Evolutionary conservation across 805 yeast species (phyloP), one percentile per base, ranked within the genome.

Genomic region (Nakazawaea ishiwadae): DNA sequence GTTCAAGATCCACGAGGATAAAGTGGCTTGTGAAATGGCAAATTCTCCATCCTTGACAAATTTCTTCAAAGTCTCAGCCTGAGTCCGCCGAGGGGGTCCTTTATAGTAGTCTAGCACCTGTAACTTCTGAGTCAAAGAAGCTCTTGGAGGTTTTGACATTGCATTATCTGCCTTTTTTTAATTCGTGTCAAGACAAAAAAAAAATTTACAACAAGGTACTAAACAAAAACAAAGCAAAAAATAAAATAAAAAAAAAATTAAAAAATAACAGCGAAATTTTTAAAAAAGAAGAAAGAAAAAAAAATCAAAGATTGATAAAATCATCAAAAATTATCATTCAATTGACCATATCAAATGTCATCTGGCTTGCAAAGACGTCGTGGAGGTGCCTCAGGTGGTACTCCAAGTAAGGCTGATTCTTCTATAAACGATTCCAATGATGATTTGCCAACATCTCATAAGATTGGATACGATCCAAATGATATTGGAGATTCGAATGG

Each of bases 391-490:
- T n/a, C n/a, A n/a, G 61, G 43, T 7, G 23, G 29, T 29, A 47
- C 60, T n/a, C 9, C 37, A 11, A 31, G 32, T 9, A 31, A 36
- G 20, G 21, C 30, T 18, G 46, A 40, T 4, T 30, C 39, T 15
- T 14, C 32, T 2, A 20, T 30, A 11, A 36, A 40, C 26, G 47
- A 44, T 28, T 48, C 59, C 12, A 50, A 45, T 37, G 63, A 58
- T 40, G 62, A 56, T 4, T 24, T 41, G 1, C 33, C 40, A n/a
- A 15, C 37, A 17, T 62, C 58, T 38, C 88, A 79, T 53, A 82
- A 79, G 58, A 73, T 88, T 44, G 96, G 89, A 5, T 82, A 79
- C 54, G 98, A 90, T 60, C 89, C 95, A 20, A 70, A 75, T 24
- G 90, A 83, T 54, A 37, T 33, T 23, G 30, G 12, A 19, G 63